Base-by-base conservation (phyloP, 2,329 filamentous ascomycete species). In the Coleophoma eucalyptorum region DNA sequence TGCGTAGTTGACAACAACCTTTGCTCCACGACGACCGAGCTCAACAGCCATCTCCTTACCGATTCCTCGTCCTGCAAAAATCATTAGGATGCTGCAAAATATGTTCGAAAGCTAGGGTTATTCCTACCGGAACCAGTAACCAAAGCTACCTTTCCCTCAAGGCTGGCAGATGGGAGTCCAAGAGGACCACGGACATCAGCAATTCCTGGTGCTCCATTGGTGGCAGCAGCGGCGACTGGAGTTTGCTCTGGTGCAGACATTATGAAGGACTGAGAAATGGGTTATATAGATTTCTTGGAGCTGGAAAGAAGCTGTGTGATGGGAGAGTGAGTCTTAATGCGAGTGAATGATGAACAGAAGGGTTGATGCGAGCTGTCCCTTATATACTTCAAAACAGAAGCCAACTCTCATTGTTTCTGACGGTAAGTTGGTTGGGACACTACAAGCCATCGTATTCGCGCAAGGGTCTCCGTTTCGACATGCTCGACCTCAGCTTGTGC, bases 1-100 rank as follows among this genome's bases (percentile, higher is more conserved):
- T 67, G 83, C 80, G 69, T 85, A 85, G 77, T 84, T 85, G 65
- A 86, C 78, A 53, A 82, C 77, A 48, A 86, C 80, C 67, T 83
- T 83, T 60, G 83, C 84, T 48, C 84, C 84, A 52, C 82, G 80
- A 55, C 77, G 74, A 53, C 78, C 84, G 50, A 87, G 79, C 69
- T 86, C 81, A 49, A 80, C 73, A 48, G 83, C 84, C 75, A 87
- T 86, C 59, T 80, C 80, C 48, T 79, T 77, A 53, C 84, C 84
- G 57, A 87, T 86, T 58, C 83, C 84, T 66, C 83, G 81, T 61
- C 80, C 75, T 80, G 26, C 26, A 8, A 6, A 26, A 26, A 26
- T 26, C 10, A 26, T 26, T 26, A 26, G 26, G 26, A 26, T 8
- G 10, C 26, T 26, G 6, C 10, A 8, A 5, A 26, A 26, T 26